Percentiles rank a stretch among this genome's conserved stretches.
Evolutionary conservation across 148 eudicot species (phyloP).

Genomic region (Chenopodium suecicum): DNA sequence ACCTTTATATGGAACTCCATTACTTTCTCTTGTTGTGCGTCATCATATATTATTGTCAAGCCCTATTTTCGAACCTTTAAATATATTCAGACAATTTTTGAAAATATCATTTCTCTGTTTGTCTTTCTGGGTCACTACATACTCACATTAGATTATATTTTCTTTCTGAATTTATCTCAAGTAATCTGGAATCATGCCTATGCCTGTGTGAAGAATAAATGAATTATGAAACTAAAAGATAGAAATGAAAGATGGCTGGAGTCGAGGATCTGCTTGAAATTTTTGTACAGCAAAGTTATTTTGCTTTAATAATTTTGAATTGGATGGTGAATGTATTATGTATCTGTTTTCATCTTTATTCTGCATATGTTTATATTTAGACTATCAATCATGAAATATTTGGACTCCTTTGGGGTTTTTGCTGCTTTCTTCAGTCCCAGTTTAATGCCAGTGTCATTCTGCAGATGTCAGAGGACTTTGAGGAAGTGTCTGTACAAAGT

Average conservation of each 20-base stretch:
- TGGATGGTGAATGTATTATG: neutral
- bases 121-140: constrained; percentile 7
- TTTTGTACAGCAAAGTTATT: neutral
- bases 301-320: neutral
- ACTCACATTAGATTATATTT: neutral
- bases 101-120: neutral
- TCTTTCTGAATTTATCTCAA: neutral
- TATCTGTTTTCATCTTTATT: neutral
- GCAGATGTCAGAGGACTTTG: constrained; percentile 91
- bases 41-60: neutral
- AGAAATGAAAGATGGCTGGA: no score
- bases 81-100: neutral
- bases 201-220: constrained; percentile 1
- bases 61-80: constrained; percentile 3
- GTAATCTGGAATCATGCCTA: neutral
- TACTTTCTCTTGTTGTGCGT: neutral
- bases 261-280: neutral
- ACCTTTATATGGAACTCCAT: constrained; percentile 2
- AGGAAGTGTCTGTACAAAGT: constrained; percentile 92
- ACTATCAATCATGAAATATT: neutral
- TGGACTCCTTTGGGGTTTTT: neutral
- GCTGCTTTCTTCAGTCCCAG: neutral
- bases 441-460: constrained; percentile 14
- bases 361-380: neutral
- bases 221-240: neutral